Percentiles rank a stretch among this genome's conserved stretches.
Evolutionary conservation across 129 eudicot genomes (phyloP).

Genomic region (Tagetes patula): DNA sequence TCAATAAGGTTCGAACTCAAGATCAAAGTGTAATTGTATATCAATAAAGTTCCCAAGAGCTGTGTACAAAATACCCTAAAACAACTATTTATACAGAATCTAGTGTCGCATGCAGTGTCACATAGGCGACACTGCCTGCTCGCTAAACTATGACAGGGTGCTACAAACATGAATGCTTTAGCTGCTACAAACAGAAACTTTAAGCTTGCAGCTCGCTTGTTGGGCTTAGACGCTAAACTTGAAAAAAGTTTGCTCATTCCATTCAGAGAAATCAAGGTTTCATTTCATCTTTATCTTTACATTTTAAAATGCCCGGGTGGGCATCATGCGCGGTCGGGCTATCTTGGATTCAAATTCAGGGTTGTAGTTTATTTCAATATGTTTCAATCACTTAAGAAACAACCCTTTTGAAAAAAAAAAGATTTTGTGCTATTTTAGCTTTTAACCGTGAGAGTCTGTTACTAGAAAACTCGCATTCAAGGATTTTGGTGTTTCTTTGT

Average conservation of each 20-base stretch:
- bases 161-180: slow-evolving; percentile 76
- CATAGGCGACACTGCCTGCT: too few relatives aligned
- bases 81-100: too few relatives aligned
- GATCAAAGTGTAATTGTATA: too few relatives aligned
- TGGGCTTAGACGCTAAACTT: slow-evolving; percentile 94
- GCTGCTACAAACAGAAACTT: slow-evolving; percentile 97
- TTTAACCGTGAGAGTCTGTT: background rate
- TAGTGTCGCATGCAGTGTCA: too few relatives aligned
- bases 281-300: background rate
- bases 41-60: too few relatives aligned
- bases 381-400: background rate
- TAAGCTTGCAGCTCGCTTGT: slow-evolving; percentile 76
- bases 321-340: background rate
- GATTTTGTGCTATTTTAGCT: background rate
- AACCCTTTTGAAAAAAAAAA: background rate
- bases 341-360: background rate
- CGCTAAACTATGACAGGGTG: too few relatives aligned
- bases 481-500: background rate
- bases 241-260: slow-evolving; percentile 95
- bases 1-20: too few relatives aligned
- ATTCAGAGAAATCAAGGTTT: slow-evolving; percentile 96
- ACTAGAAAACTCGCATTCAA: background rate
- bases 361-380: background rate
- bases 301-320: background rate
- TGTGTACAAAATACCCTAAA: too few relatives aligned